Percentiles rank a stretch among this genome's conserved stretches.
Conservation (phyloP, 768 basidiomycete species). For the Hemileccinum impolitum region DNA sequence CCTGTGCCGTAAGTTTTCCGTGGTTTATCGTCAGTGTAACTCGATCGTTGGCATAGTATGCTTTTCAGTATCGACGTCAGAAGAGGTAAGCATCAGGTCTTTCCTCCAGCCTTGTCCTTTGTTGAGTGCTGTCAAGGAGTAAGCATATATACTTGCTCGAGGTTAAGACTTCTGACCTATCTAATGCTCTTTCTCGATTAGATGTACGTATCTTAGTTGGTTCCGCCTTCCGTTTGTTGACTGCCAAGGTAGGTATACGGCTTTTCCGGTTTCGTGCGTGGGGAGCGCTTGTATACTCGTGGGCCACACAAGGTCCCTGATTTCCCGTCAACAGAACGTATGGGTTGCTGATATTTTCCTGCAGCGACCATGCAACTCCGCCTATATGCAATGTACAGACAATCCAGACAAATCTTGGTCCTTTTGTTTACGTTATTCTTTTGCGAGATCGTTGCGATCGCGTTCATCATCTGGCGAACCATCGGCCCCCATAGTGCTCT, state of each 20-base stretch:
- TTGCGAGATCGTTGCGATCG: constrained; percentile 24
- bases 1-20: constrained; percentile 16
- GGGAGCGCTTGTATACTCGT: constrained; percentile 30
- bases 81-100: constrained; percentile 10
- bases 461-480: constrained; percentile 23
- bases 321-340: neutral
- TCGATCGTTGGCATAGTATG: constrained; percentile 14
- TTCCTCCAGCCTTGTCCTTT: neutral
- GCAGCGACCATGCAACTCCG: constrained; percentile 32
- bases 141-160: constrained; percentile 3
- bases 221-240: neutral
- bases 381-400: constrained; percentile 33
- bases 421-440: constrained; percentile 18
- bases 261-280: constrained; percentile 32
- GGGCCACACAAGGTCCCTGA: constrained; percentile 30
- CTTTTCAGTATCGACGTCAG: constrained; percentile 16
- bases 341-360: constrained; percentile 4
- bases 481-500: constrained; percentile 26
- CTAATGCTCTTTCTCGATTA: neutral
- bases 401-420: constrained; percentile 17
- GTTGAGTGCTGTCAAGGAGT: constrained; percentile 20
- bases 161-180: neutral
- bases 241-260: constrained; percentile 14
- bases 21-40: neutral
- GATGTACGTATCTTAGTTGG: constrained; percentile 16